Percentiles rank a stretch among this genome's conserved stretches.
These are phyloP conservation scores for Artemisia argyi DNA, from an alignment of 129 eudicot species.

Conservation along the genomic window DNA sequence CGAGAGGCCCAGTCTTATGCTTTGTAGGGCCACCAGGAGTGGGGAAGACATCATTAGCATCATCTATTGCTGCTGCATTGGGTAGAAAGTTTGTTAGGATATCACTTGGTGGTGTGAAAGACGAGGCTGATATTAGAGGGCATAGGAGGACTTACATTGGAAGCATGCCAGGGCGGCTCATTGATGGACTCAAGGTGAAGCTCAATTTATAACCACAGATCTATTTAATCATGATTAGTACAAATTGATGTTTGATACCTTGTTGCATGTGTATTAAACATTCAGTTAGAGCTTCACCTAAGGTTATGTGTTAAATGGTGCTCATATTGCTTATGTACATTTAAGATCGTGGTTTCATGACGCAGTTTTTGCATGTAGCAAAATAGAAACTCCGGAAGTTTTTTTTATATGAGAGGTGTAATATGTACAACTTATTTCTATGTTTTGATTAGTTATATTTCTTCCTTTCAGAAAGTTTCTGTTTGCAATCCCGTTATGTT, in stretches of 20 bases:
- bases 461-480: slow-evolving; percentile 64
- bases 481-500: slow-evolving; percentile 97
- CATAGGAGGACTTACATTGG: slow-evolving; percentile 96
- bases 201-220: not conserved
- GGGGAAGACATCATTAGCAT: slow-evolving; percentile 96
- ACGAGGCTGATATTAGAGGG: slow-evolving; percentile 98
- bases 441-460: not conserved
- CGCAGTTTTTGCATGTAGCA: too few relatives aligned
- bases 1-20: slow-evolving; percentile 93
- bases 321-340: slow-evolving; percentile 5
- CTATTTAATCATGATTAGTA: slow-evolving; percentile 13
- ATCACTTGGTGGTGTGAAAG: slow-evolving; percentile 99
- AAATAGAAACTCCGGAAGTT: too few relatives aligned
- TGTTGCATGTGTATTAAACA: not conserved
- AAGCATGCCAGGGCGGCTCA: slow-evolving; percentile 98
- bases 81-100: slow-evolving; percentile 92
- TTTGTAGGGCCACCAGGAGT: slow-evolving; percentile 99
- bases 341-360: too few relatives aligned
- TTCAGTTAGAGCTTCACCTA: too few relatives aligned
- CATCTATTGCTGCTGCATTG: slow-evolving; percentile 96
- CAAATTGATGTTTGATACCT: not conserved
- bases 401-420: not conserved
- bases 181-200: slow-evolving; percentile 88
- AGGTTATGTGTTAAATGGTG: not conserved
- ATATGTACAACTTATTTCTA: not conserved